Evolutionary conservation across 768 basidiomycete species (phyloP), one percentile per base, ranked within the genome.

Genomic region (Termitomyces sp.): DNA sequence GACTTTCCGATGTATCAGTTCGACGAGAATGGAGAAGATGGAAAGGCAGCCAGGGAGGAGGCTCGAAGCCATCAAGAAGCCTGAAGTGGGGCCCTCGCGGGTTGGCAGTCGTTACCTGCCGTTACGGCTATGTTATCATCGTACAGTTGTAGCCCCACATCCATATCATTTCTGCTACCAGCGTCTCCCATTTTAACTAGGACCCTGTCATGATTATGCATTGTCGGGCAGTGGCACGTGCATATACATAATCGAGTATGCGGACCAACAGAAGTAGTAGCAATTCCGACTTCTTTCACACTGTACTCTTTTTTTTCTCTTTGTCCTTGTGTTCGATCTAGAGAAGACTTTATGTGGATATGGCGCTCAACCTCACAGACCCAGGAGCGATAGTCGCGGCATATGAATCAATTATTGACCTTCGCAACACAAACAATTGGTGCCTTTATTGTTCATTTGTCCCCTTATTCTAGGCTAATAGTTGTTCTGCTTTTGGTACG

Each of bases 1-100:
- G 86, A 89, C 60, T 80, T 84, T 51, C 77, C 83, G 8, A 74
- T 87, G 59, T 88, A 80, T 65, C 69, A 70, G 40, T 85, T 85
- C 64, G 68, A 83, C 56, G 82, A 81, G 60, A 65, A 66, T 12
- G 77, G 63, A 57, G 81, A 63, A 58, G 81, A 83, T 60, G 78
- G 80, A 8, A 64, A 66, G 37, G 62, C 62, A 5, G 48, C 35
- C 3, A 49, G 48, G 24, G 35, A 38, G 26, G 48, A 49, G 24
- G 48, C 24, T 12, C 17, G 10, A 24, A 49, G 48, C 24, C 21
- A 26, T 38, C 15, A 48, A 35, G 35, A 38, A n/a, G 17, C 10
- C 5, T 38, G 22, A 38, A 26, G 32, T 37, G 35, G 17, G 28
- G 7, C 28, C 28, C 28, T 28, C 28, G 28, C 28, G 28, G 28